Base-by-base conservation (phyloP, 352 stramenopile genomes). In the Lagenidium giganteum region DNA sequence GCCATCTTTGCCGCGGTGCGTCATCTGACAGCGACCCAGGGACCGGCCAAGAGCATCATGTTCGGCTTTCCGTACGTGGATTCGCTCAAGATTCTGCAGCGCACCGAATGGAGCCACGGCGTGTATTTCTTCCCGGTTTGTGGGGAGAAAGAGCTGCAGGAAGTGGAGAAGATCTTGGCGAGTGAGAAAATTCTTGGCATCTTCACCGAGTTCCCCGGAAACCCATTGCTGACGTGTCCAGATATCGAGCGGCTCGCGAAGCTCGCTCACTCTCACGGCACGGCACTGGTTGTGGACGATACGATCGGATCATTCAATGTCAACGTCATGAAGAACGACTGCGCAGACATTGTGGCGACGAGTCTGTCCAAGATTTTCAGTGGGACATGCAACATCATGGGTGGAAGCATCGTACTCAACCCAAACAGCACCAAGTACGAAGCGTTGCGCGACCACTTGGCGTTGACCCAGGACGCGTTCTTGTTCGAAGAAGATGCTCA, bases 31-130 rank as follows among this genome's bases (percentile, higher is more conserved):
- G 54, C 68, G 32, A 51, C 83, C 17, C 55, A 51, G 11, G 28
- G 28, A 1, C 50, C 70, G 4, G 47, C 30, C 50, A 83, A 92
- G 66, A 75, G 78, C 34, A 87, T 97, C 44, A 66, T 98, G 5
- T 87, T 95, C 47, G 92, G 89, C 6, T 98, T 98, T 54, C 87
- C 92, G 1, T 98, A 98, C 59, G 60, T 97, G 27, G 92, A 98
- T 64, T 96, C 92, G 6, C 67, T 97, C 37, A 98, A 97, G 67
- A 83, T 98, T 40, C 65, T 93, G 38, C 75, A 84, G 39, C 74
- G 89, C 24, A 55, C 61, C n/a, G 82, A 96, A 62, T 94, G 87
- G 67, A 94, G 83, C 61, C 67, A 59, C 12, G 88, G 89, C 7
- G 83, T 95, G 7, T 68, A 93, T 42, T 98, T 98, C 56, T 96